A percentile compares a stretch with the other conserved stretches of the same genome.
These are phyloP conservation scores for Guadua angustifolia DNA, from an alignment of 176 grass and related monocot species.

Conservation along the genomic window DNA sequence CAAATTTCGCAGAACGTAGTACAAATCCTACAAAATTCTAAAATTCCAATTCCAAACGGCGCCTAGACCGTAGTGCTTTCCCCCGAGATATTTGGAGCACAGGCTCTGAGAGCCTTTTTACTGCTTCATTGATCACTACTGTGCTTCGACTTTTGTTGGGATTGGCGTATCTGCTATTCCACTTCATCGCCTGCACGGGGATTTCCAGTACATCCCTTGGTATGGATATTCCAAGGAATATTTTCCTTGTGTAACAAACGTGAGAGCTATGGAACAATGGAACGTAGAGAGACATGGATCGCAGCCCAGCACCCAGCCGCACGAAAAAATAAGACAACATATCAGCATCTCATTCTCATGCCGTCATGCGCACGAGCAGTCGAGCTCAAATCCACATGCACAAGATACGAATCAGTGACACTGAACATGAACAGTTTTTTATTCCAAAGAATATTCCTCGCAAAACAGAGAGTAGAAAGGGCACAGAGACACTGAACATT, in stretches of 20 bases:
- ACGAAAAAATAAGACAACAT: neutral
- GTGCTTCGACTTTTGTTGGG: neutral
- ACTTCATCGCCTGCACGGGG: neutral
- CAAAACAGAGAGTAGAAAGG: neutral
- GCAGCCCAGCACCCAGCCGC: neutral
- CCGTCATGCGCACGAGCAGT: neutral
- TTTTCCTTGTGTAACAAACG: neutral
- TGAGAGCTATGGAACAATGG: neutral
- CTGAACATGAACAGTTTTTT: neutral
- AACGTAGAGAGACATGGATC: neutral
- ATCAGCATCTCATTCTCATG: neutral
- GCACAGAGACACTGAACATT: neutral
- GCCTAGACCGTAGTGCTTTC: too few relatives aligned
- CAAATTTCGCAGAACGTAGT: too few relatives aligned
- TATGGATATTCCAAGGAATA: neutral
- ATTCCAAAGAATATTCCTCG: slow-evolving; percentile 4
- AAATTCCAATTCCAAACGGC: too few relatives aligned
- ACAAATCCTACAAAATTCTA: too few relatives aligned
- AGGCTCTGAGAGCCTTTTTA: neutral
- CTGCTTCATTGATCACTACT: neutral
- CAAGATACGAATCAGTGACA: neutral
- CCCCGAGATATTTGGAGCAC: too few relatives aligned
- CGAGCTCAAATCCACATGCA: neutral
- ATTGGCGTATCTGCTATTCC: neutral
- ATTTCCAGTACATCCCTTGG: neutral